phyloP scores from a whole-genome alignment of 176 grass and related monocot genomes.

The Eragrostis curvula region DNA sequence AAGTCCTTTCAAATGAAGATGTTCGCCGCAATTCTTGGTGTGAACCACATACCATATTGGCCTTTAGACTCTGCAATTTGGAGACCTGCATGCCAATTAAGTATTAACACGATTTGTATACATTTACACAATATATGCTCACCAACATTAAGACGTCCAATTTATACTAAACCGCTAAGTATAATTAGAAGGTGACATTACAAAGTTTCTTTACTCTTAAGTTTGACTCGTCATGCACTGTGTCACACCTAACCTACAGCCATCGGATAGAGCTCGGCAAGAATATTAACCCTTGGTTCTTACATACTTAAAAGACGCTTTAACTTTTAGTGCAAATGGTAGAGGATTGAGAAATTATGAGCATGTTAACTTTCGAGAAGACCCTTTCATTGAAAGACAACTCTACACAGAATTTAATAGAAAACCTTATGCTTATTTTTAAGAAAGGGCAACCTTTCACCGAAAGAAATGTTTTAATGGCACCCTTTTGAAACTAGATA shows the following conservation, averaged over 20 bases:
- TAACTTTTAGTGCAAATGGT: neutral
- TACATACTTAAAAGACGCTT: neutral
- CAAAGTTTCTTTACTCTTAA: neutral
- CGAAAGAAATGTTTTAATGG: neutral
- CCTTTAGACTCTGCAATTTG: slow-evolving; percentile 92
- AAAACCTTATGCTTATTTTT: neutral
- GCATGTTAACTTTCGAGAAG: neutral
- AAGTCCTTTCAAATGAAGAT: slow-evolving; percentile 81
- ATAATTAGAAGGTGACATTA: neutral
- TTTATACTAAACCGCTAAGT: neutral
- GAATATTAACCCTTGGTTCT: neutral
- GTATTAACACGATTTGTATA: slow-evolving; percentile 7
- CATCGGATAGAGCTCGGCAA: no score
- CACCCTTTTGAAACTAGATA: neutral
- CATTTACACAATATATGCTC: neutral
- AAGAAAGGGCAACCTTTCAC: neutral
- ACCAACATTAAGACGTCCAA: slow-evolving; percentile 12
- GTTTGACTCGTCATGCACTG: neutral
- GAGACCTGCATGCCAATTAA: slow-evolving; percentile 68
- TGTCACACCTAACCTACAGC: neutral
- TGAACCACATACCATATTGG: slow-evolving; percentile 96
- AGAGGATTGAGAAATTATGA: neutral
- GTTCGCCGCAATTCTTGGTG: slow-evolving; percentile 76
- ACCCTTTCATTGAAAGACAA: neutral
- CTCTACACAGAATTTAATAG: neutral